Conservation (phyloP, 2,329 filamentous ascomycete genomes). For the Colletotrichum nymphaeae region DNA sequence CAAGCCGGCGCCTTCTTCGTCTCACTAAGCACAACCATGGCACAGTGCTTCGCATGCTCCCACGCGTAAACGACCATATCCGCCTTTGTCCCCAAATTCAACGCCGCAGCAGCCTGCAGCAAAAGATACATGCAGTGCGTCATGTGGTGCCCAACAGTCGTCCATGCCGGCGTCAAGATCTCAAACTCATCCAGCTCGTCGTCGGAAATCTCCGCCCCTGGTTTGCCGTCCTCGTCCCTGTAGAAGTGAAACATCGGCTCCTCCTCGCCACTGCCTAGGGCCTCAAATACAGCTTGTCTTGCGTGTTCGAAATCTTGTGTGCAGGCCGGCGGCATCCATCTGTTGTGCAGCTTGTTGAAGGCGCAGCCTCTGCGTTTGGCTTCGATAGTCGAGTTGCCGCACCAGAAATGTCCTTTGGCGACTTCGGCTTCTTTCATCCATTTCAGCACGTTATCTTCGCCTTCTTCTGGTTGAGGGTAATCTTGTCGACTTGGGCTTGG, state of each 20-base stretch:
- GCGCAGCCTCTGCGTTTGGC: constrained; percentile 5
- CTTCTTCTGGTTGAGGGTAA: constrained; percentile 16
- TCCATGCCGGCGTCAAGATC: constrained; percentile 13
- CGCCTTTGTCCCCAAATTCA: constrained; percentile 12
- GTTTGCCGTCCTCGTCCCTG: neutral
- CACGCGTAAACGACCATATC: constrained; percentile 23
- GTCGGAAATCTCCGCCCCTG: neutral
- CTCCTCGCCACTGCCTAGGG: neutral
- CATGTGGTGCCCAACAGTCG: constrained; percentile 12
- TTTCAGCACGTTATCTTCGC: constrained; percentile 7
- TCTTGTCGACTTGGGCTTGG: neutral
- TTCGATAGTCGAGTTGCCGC: neutral
- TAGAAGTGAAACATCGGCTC: neutral
- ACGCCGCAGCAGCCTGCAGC: neutral
- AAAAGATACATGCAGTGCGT: constrained; percentile 24
- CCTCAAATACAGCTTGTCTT: neutral
- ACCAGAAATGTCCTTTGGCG: constrained; percentile 9
- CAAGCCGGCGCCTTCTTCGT: constrained; percentile 15
- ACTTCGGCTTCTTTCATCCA: constrained; percentile 25
- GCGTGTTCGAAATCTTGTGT: constrained; percentile 3
- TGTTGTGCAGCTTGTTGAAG: constrained; percentile 25
- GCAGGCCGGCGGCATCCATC: constrained; percentile 17
- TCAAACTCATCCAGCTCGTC: neutral
- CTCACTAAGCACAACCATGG: constrained; percentile 6
- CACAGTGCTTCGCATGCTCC: constrained; percentile 22